Evolutionary conservation across 176 grass and related monocot genomes (phyloP), one percentile per base, ranked within the genome.

Genomic region (Carex pumila): DNA sequence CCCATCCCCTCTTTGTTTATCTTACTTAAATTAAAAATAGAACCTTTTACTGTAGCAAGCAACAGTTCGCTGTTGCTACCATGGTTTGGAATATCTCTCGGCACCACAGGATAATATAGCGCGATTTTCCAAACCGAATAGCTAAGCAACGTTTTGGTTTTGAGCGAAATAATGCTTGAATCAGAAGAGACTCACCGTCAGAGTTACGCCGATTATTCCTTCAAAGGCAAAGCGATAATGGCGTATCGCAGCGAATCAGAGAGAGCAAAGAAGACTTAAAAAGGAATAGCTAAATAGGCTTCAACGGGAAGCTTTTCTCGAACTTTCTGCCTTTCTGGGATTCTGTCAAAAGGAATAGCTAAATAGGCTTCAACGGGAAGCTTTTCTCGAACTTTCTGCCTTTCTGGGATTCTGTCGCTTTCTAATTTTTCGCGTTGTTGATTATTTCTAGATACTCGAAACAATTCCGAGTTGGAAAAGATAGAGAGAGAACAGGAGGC

Each of bases 371-470:
- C n/a, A n/a, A n/a, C n/a, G n/a, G n/a, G n/a, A n/a, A n/a, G n/a
- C n/a, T n/a, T n/a, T n/a, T n/a, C n/a, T n/a, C n/a, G n/a, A n/a
- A n/a, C n/a, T n/a, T n/a, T n/a, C n/a, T n/a, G n/a, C n/a, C 6
- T 52, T 29, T 18, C 29, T 57, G 29, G 37, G 68, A 78, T 78
- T 78, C 52, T 32, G 6, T 32, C 13, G 1, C 73, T 56, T 77
- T 56, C 25, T 25, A 34, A 57, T 78, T 55, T 77, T 57, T 34
- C 50, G 15, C 19, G 57, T 32, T 50, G 43, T 73, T 12, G 19
- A 73, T 73, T 47, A 13, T 62, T 77, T 77, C 45, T 77, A 31
- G 73, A 78, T 78, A 53, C 53, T 78, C 18, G 50, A 25, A 77
- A 3, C 50, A 30, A 78, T 78, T 77, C 50, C 2, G n/a, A 11